Evolutionary conservation across 2,329 filamentous ascomycete species (phyloP).

Genomic region (Botryotinia convoluta): DNA sequence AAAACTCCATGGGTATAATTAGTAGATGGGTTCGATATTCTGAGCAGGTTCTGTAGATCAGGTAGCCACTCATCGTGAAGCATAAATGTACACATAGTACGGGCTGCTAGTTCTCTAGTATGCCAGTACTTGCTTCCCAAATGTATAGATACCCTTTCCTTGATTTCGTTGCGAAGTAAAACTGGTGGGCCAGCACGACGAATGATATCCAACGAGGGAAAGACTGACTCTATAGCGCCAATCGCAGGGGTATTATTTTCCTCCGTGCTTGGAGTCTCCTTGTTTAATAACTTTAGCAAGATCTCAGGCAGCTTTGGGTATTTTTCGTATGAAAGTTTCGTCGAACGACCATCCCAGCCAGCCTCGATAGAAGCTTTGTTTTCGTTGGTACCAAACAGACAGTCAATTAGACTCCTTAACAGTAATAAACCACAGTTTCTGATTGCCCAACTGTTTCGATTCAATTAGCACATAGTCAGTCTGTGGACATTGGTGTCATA

Average conservation of each 20-base stretch:
- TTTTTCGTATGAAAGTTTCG: conserved; percentile 66
- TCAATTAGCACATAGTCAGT: conserved; percentile 15
- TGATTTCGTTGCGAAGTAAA: conserved; percentile 52
- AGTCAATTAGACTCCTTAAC: conserved; percentile 79
- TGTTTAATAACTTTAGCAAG: conserved; percentile 59
- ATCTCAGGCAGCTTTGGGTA: conserved; percentile 64
- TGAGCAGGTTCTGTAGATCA: conserved; percentile 38
- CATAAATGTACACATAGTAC: conserved; percentile 65
- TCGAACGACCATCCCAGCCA: conserved; percentile 62
- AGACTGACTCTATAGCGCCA: conserved; percentile 65
- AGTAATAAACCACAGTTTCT: conserved; percentile 91
- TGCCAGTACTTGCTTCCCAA: conserved; percentile 73
- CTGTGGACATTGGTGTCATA: conserved; percentile 42
- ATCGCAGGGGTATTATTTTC: conserved; percentile 34
- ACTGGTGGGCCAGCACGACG: conserved; percentile 67
- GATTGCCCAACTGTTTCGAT: conserved; percentile 71
- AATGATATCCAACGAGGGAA: conserved; percentile 79
- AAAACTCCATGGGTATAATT: conserved; percentile 60
- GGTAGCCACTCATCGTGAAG: conserved; percentile 50
- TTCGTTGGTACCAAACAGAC: conserved; percentile 72
- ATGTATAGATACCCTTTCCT: conserved; percentile 57
- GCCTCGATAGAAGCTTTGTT: conserved; percentile 61
- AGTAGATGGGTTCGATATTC: conserved; percentile 38
- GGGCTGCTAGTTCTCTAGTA: conserved; percentile 75
- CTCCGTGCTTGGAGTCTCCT: conserved; percentile 21